These are phyloP conservation scores for Populus hybrid DNA, from an alignment of 441 rosid species.

Conservation along the genomic window DNA sequence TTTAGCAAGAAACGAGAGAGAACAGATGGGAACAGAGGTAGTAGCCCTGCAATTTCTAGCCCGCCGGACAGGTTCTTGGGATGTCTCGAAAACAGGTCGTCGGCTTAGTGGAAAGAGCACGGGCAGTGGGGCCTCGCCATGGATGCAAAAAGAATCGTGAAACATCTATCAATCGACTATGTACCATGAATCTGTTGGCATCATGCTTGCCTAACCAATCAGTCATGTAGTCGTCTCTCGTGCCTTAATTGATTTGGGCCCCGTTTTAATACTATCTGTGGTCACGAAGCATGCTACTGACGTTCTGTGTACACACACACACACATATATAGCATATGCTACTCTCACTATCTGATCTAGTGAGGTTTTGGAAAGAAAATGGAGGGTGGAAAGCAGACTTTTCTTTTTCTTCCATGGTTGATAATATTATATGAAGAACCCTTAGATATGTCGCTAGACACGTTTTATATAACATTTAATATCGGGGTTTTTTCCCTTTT, in stretches of 20 bases:
- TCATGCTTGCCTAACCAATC: slow-evolving; percentile 52
- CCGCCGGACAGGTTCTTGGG: neutral
- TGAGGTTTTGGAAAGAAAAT: neutral
- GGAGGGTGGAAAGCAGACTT: neutral
- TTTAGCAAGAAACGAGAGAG: too few species aligned
- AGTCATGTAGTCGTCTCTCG: slow-evolving; percentile 21
- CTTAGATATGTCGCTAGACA: too few species aligned
- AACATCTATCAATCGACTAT: slow-evolving; percentile 26
- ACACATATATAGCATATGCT: neutral
- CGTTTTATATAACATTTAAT: too few species aligned
- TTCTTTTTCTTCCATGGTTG: too few species aligned
- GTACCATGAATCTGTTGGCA: slow-evolving; percentile 56
- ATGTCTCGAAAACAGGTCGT: slow-evolving; percentile 3
- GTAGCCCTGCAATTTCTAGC: too few species aligned
- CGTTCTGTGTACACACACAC: too few species aligned
- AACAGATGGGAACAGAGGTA: too few species aligned
- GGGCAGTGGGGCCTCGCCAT: slow-evolving; percentile 8
- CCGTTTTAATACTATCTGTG: neutral
- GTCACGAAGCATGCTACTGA: too few species aligned
- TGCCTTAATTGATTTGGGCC: neutral
- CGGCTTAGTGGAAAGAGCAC: slow-evolving; percentile 7
- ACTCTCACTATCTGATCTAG: neutral
- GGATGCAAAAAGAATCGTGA: neutral
- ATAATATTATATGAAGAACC: too few species aligned
- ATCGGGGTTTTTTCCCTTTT: too few species aligned